Evolutionary conservation across 805 yeast species (phyloP), one percentile per base, ranked within the genome.

Genomic region (Zygoascus tannicola): DNA sequence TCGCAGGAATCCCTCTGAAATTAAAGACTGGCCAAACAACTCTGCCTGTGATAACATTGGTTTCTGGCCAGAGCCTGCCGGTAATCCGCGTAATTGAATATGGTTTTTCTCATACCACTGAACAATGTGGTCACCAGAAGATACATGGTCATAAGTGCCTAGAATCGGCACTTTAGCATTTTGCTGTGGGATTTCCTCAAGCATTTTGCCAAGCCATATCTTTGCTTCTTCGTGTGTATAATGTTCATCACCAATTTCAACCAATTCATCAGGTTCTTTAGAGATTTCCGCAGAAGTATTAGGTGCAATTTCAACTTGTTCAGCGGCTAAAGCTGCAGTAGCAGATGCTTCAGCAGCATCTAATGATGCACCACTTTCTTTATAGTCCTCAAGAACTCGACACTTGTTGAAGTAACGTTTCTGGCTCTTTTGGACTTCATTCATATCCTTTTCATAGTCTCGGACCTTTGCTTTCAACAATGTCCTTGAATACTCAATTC

Each of bases 391-490:
- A 43, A 82, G 67, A 47, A 76, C 65, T 41, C 94, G 67, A 60
- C 92, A 84, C 57, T 80, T 81, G 62, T 79, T 82, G 69, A 81
- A 84, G 59, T 85, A 85, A 45, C 72, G 73, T 60, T 75, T 78
- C 58, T 78, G 85, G 36, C 69, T 55, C 49, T 74, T 68, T 50
- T 71, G 69, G 37, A 76, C 82, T 42, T 80, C 76, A 30, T 62
- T 60, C 12, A 60, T 57, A 49, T 68, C 70, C 42, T 63, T 68
- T 38, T 75, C 74, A 58, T 75, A 82, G 39, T 63, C 67, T 51
- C 71, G 73, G 37, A 75, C 68, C 50, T 75, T 77, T 18, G 65
- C 68, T 40, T 65, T 62, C 34, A 85, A 62, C 4, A 70, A 67
- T 45, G 70, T 67, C 44, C 78, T 80, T 15, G 84, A 76, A 54